phyloP scores from a whole-genome alignment of 2,329 filamentous ascomycete genomes.

The Paecilomyces sp. region DNA sequence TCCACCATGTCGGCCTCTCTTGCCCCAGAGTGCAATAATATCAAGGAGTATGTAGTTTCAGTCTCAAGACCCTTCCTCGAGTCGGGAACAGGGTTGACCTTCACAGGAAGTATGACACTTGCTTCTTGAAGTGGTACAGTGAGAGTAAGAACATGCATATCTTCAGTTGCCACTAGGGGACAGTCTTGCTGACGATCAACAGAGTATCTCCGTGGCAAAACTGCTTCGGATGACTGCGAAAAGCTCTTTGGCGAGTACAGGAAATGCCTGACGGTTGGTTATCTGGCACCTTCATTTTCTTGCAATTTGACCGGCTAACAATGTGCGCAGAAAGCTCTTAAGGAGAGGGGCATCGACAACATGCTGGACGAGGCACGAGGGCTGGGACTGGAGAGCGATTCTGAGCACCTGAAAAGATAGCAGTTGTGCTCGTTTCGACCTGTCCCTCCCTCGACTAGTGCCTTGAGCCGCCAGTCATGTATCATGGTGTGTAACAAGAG shows the following conservation, averaged over 20 bases:
- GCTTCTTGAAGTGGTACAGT: slow-evolving; percentile 98
- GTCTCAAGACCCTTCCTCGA: slow-evolving; percentile 2
- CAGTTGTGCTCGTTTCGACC: neutral
- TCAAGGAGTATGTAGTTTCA: slow-evolving; percentile 71
- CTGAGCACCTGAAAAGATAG: slow-evolving; percentile 51
- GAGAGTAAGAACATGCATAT: slow-evolving; percentile 62
- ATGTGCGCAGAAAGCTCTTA: slow-evolving; percentile 63
- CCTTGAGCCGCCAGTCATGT: neutral
- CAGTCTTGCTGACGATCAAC: slow-evolving; percentile 9
- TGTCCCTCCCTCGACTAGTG: neutral
- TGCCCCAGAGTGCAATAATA: slow-evolving; percentile 87
- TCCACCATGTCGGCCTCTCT: slow-evolving; percentile 81
- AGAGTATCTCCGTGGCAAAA: slow-evolving; percentile 87
- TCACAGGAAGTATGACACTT: slow-evolving; percentile 82
- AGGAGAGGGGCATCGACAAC: slow-evolving; percentile 83
- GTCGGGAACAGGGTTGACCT: slow-evolving; percentile 7
- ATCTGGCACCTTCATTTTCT: neutral
- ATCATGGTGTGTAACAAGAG: neutral
- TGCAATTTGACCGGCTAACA: slow-evolving; percentile 1
- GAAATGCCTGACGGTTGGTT: slow-evolving; percentile 68
- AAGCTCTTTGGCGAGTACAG: slow-evolving; percentile 83
- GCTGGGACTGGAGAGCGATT: slow-evolving; percentile 81
- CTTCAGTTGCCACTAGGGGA: neutral
- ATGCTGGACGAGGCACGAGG: slow-evolving; percentile 87
- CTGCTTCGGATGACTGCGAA: slow-evolving; percentile 79